A percentile compares a stretch with the other conserved stretches of the same genome.
Conservation (phyloP, 345 rosid genomes). For the Balakata baccata region DNA sequence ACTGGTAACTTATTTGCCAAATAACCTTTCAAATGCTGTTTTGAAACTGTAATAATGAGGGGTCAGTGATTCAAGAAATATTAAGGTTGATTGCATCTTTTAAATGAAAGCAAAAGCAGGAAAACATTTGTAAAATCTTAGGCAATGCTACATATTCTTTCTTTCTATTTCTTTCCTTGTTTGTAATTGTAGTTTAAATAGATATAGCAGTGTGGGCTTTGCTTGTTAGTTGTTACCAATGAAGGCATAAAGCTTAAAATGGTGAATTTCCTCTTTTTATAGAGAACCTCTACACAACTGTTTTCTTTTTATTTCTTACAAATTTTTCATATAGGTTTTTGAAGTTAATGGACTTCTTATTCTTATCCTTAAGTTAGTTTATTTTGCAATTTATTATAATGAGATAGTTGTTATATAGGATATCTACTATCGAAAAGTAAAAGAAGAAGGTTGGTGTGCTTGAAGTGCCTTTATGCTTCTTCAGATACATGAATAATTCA, state of each 20-base stretch:
- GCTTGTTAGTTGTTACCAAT: conserved; percentile 1
- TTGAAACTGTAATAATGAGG: neutral
- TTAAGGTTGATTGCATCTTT: neutral
- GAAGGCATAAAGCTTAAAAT: neutral
- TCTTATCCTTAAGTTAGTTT: no score
- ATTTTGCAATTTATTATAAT: no score
- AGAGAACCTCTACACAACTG: neutral
- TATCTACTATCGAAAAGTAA: no score
- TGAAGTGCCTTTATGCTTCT: no score
- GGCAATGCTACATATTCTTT: conserved; percentile 1
- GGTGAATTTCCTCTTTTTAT: neutral
- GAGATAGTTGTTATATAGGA: no score
- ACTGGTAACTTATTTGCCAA: neutral
- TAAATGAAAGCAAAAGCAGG: neutral
- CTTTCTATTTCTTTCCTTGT: neutral
- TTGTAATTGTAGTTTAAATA: neutral
- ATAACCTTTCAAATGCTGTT: conserved; percentile 2
- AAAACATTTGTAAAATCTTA: neutral
- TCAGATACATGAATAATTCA: no score
- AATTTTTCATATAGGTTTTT: neutral
- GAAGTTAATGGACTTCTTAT: neutral
- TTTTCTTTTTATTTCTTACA: neutral
- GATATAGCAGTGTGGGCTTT: conserved; percentile 6
- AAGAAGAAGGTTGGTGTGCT: no score
- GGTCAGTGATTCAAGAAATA: conserved; percentile 21